These are phyloP conservation scores for Oryza meyeriana DNA, from an alignment of 176 grass and related monocot species.

Conservation along the genomic window DNA sequence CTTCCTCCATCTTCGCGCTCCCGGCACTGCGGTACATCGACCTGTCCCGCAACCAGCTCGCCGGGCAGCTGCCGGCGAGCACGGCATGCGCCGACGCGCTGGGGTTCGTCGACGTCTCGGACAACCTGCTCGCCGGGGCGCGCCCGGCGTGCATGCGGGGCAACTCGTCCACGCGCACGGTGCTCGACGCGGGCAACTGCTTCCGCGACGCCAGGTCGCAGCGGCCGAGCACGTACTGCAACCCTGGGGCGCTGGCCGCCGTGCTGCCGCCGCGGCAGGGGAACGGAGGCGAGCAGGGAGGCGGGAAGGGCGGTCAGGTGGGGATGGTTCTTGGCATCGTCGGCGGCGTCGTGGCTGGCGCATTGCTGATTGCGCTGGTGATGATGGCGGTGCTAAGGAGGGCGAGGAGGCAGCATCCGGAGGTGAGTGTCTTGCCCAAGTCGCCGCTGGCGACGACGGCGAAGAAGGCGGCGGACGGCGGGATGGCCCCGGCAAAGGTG, in stretches of 20 bases:
- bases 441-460: background rate
- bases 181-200: conserved; percentile 72
- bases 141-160: conserved; percentile 67
- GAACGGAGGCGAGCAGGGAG: background rate
- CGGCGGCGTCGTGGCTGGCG: conserved; percentile 55
- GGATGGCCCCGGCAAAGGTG: conserved; percentile 25
- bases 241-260: conserved; percentile 61
- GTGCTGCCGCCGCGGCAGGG: conserved; percentile 56
- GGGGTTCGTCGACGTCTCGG: conserved; percentile 70
- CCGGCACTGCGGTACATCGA: conserved; percentile 59
- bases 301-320: conserved; percentile 41
- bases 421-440: conserved; percentile 39
- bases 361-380: conserved; percentile 50
- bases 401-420: conserved; percentile 34
- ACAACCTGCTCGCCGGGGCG: conserved; percentile 66
- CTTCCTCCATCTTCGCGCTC: conserved; percentile 64
- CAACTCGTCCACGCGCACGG: conserved; percentile 45
- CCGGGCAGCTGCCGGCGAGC: conserved; percentile 51
- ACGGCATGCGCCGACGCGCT: conserved; percentile 47
- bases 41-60: conserved; percentile 62
- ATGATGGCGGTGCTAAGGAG: conserved; percentile 49
- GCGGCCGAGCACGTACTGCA: conserved; percentile 62
- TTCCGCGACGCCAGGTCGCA: conserved; percentile 56
- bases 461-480: conserved; percentile 22
- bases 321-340: conserved; percentile 61